Evolutionary conservation across 2,329 filamentous ascomycete genomes (phyloP).

Genomic region (Xylariaceae sp.): DNA sequence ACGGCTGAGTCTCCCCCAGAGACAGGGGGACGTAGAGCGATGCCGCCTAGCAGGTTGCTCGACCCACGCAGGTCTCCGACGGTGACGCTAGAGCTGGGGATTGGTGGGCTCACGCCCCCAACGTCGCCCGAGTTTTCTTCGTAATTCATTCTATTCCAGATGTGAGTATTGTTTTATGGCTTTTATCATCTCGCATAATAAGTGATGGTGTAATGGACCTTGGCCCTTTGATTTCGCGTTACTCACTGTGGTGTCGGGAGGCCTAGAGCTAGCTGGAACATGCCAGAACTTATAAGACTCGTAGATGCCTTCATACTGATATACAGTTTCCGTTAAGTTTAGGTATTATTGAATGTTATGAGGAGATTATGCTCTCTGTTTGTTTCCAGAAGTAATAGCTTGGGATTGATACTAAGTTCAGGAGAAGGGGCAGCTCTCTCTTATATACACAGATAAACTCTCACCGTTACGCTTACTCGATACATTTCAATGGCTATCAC

Average conservation of each 20-base stretch:
- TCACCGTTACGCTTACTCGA: conserved; percentile 3
- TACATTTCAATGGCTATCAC: conserved; percentile 4
- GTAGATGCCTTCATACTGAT: conserved; percentile 19
- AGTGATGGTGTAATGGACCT: neutral
- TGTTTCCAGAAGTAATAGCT: neutral
- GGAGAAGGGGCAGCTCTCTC: neutral
- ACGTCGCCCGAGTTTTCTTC: conserved; percentile 47
- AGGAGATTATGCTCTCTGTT: conserved; percentile 1
- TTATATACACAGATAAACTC: conserved; percentile 15
- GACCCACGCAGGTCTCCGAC: conserved; percentile 46
- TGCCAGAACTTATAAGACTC: conserved; percentile 9
- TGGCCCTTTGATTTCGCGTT: neutral
- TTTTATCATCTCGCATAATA: neutral
- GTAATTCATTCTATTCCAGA: conserved; percentile 40
- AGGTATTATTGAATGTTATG: neutral
- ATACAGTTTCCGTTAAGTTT: neutral
- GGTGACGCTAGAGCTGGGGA: conserved; percentile 41
- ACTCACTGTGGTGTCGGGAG: conserved; percentile 23
- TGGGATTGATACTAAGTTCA: neutral
- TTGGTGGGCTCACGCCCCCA: conserved; percentile 43
- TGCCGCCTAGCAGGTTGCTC: conserved; percentile 44
- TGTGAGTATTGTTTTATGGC: conserved; percentile 9
- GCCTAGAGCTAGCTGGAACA: conserved; percentile 16
- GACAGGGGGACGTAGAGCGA: conserved; percentile 41
- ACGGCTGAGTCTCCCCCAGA: conserved; percentile 43